phyloP scores from a whole-genome alignment of 495 filamentous ascomycete species.

The Mycothermus thermophilus region DNA sequence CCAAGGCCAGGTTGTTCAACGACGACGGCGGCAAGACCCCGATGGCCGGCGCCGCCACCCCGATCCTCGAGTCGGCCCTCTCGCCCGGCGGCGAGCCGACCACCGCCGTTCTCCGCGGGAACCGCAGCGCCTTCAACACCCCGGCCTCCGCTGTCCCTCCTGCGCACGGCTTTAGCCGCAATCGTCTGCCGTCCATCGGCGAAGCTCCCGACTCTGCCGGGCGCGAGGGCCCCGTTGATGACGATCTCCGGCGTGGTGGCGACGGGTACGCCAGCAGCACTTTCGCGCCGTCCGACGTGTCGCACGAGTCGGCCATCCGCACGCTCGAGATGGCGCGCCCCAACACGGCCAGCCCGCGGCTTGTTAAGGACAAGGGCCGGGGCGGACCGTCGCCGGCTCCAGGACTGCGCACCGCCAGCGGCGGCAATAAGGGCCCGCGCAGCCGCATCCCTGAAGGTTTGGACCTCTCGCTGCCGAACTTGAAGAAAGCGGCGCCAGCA shows the following conservation, averaged over 20 bases:
- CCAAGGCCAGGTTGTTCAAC: conserved; percentile 52
- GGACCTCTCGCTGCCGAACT: conserved; percentile 53
- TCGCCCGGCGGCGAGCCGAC: conserved; percentile 59
- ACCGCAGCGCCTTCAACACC: conserved; percentile 42
- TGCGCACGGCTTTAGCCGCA: conserved; percentile 49
- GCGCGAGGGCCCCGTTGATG: too few species aligned
- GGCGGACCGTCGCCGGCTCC: conserved; percentile 33
- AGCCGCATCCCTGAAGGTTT: conserved; percentile 73
- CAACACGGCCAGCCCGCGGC: conserved; percentile 37
- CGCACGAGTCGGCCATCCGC: conserved; percentile 1
- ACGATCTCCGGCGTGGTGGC: too few species aligned
- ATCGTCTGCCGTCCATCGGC: conserved; percentile 70
- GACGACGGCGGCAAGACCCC: conserved; percentile 60
- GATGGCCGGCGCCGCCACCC: conserved; percentile 66
- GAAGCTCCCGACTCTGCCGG: conserved; percentile 44
- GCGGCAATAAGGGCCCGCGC: conserved; percentile 54
- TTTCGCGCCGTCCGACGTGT: too few species aligned
- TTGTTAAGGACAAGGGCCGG: conserved; percentile 25
- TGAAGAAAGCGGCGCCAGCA: conserved; percentile 35
- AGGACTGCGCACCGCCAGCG: too few species aligned
- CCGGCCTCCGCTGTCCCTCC: conserved; percentile 57
- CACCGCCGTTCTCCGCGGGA: conserved; percentile 50
- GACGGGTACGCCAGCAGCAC: too few species aligned
- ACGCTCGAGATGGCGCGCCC: conserved; percentile 22
- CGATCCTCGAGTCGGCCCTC: conserved; percentile 82